These are phyloP conservation scores for Neophaeococcomyces mojaviensis DNA, from an alignment of 2,329 filamentous ascomycete species.

Conservation along the genomic window DNA sequence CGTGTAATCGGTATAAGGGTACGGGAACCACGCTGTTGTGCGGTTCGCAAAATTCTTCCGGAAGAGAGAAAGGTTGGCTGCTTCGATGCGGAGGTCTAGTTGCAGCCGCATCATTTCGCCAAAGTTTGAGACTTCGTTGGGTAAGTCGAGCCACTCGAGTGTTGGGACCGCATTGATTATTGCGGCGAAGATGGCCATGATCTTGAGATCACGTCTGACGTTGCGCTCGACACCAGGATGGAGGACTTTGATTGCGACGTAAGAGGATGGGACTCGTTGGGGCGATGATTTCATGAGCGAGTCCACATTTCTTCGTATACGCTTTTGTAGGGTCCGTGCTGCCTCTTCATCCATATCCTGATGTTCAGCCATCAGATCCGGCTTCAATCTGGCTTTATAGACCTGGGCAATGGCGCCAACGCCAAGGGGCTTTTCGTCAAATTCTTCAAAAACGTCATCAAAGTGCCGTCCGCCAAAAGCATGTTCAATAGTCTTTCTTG, in stretches of 20 bases:
- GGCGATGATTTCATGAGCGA: slow-evolving; percentile 80
- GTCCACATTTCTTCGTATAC: slow-evolving; percentile 74
- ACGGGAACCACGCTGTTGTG: slow-evolving; percentile 93
- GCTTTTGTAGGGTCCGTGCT: slow-evolving; percentile 52
- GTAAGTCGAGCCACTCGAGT: slow-evolving; percentile 93
- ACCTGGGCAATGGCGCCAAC: slow-evolving; percentile 97
- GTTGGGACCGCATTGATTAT: slow-evolving; percentile 81
- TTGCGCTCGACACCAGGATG: slow-evolving; percentile 85
- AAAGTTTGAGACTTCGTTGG: slow-evolving; percentile 88
- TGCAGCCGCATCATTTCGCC: slow-evolving; percentile 99
- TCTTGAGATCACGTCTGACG: slow-evolving; percentile 81
- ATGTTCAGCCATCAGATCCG: slow-evolving; percentile 61
- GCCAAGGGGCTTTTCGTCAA: slow-evolving; percentile 78
- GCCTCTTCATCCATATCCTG: slow-evolving; percentile 46
- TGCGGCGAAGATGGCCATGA: slow-evolving; percentile 87
- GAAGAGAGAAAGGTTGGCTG: slow-evolving; percentile 79
- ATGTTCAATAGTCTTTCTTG: slow-evolving; percentile 68
- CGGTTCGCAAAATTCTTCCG: slow-evolving; percentile 82
- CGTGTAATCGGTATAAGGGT: slow-evolving; percentile 84
- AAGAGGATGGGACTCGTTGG: slow-evolving; percentile 75
- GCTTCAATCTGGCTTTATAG: slow-evolving; percentile 87
- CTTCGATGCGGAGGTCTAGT: slow-evolving; percentile 87
- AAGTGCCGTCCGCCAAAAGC: slow-evolving; percentile 77
- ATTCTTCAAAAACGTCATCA: slow-evolving; percentile 92
- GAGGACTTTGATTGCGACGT: slow-evolving; percentile 92